These are phyloP conservation scores for Termitomyces sp. DNA, from an alignment of 768 basidiomycete species.

Conservation along the genomic window DNA sequence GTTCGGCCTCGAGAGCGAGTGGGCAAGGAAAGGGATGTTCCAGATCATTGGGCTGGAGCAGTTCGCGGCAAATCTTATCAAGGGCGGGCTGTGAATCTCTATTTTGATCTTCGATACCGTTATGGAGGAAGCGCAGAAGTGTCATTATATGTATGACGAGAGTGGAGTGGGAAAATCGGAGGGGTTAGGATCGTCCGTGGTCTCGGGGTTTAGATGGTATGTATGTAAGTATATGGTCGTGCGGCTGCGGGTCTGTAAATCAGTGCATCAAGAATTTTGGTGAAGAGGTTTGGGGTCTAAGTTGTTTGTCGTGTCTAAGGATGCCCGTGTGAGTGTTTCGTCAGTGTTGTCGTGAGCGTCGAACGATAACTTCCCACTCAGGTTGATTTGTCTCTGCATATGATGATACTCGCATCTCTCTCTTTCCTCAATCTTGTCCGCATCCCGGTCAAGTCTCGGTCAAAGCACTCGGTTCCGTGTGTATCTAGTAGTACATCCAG, in stretches of 20 bases:
- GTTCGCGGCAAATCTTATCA: constrained; percentile 49
- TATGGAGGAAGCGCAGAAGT: no score
- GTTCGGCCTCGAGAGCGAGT: constrained; percentile 51
- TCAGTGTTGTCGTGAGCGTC: not conserved
- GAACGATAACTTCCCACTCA: not conserved
- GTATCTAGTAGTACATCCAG: not conserved
- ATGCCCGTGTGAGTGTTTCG: not conserved
- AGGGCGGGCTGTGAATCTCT: constrained; percentile 16
- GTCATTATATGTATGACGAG: not conserved
- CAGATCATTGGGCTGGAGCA: constrained; percentile 60
- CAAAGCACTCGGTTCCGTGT: not conserved
- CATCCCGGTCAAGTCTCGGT: not conserved
- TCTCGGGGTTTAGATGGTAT: not conserved
- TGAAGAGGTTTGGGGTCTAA: not conserved
- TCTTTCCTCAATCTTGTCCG: not conserved
- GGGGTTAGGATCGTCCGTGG: not conserved
- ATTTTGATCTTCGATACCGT: not conserved
- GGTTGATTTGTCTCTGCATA: not conserved
- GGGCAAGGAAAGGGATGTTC: constrained; percentile 28
- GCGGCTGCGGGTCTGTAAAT: not conserved
- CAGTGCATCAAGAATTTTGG: not conserved
- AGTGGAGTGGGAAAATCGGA: not conserved
- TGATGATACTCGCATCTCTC: not conserved
- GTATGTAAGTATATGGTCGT: not conserved
- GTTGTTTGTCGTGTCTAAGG: not conserved